phyloP scores from a whole-genome alignment of 345 rosid genomes.

The Sisymbrium irio region DNA sequence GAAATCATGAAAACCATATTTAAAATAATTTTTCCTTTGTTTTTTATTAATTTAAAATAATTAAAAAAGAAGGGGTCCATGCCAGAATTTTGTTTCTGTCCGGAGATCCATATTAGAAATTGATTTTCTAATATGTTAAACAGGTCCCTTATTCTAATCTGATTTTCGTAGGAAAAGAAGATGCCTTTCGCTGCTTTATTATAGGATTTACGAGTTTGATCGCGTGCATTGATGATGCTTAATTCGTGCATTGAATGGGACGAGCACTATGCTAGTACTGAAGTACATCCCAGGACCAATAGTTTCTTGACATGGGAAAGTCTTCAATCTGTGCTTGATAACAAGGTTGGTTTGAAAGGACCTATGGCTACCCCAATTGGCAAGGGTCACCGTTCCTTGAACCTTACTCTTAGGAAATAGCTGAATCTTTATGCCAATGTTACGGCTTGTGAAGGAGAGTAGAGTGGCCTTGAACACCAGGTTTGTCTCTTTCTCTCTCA shows the following conservation, averaged over 20 bases:
- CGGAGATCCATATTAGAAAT: no score
- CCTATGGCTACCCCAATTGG: slow-evolving; percentile 99
- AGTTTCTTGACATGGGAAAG: slow-evolving; percentile 97
- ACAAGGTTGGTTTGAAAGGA: slow-evolving; percentile 86
- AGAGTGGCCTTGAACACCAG: slow-evolving; percentile 98
- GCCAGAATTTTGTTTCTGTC: no score
- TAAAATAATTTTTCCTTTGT: no score
- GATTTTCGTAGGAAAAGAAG: not conserved
- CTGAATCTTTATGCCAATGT: slow-evolving; percentile 92
- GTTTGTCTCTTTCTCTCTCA: slow-evolving; percentile 35
- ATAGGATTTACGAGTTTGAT: not conserved
- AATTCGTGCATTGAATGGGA: slow-evolving; percentile 66
- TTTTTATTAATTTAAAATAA: no score
- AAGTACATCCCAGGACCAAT: slow-evolving; percentile 87
- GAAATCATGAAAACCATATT: no score
- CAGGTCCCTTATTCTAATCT: slow-evolving; percentile 40
- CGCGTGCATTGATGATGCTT: not conserved
- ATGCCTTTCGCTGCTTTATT: not conserved
- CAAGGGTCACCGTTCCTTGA: slow-evolving; percentile 95
- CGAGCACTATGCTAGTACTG: slow-evolving; percentile 66
- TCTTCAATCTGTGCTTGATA: slow-evolving; percentile 75
- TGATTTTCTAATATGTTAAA: slow-evolving; percentile 87
- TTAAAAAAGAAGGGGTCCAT: no score
- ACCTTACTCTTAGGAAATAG: slow-evolving; percentile 88
- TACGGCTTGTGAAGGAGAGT: slow-evolving; percentile 97